A percentile compares a stretch with the other conserved stretches of the same genome.
Conservation (phyloP, 805 yeast species). For the Candida ascalaphidarum region DNA sequence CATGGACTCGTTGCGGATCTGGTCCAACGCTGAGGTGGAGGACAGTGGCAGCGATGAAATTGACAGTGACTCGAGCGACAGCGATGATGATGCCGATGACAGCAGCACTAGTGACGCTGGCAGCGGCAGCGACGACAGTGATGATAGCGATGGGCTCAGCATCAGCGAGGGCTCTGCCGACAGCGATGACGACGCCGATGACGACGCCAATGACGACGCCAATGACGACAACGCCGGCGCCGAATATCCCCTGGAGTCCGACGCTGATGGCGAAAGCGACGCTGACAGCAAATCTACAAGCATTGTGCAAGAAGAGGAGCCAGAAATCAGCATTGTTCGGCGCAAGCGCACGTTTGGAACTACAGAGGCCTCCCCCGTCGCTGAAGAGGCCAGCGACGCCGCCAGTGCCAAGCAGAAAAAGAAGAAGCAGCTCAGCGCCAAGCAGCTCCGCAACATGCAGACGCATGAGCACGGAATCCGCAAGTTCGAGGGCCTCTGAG, state of each 20-base stretch:
- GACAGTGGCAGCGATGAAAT: constrained; percentile 14
- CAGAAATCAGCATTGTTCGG: constrained; percentile 5
- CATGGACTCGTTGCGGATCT: constrained; percentile 71
- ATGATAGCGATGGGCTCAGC: constrained; percentile 14
- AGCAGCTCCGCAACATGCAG: constrained; percentile 40
- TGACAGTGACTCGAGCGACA: constrained; percentile 4
- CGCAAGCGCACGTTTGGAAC: constrained; percentile 11
- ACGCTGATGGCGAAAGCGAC: too few species aligned
- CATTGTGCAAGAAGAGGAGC: too few species aligned
- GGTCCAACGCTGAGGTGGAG: constrained; percentile 38
- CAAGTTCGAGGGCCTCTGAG: constrained; percentile 50
- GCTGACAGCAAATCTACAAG: too few species aligned
- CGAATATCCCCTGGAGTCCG: too few species aligned
- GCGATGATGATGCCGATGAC: constrained; percentile 5
- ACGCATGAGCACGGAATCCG: constrained; percentile 57
- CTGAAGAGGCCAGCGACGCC: constrained; percentile 3
- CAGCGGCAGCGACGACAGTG: constrained; percentile 9
- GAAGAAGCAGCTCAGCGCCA: constrained; percentile 25
- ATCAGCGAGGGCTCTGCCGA: constrained; percentile 9
- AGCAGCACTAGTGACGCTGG: constrained; percentile 13
- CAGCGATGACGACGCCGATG: constrained; percentile 6
- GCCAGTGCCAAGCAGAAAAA: constrained; percentile 22
- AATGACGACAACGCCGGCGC: constrained; percentile 2
- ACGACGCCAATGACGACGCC: constrained; percentile 7
- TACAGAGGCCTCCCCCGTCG: constrained; percentile 6